Base-by-base conservation (phyloP, 805 yeast genomes). In the Starmerella kuoi region DNA sequence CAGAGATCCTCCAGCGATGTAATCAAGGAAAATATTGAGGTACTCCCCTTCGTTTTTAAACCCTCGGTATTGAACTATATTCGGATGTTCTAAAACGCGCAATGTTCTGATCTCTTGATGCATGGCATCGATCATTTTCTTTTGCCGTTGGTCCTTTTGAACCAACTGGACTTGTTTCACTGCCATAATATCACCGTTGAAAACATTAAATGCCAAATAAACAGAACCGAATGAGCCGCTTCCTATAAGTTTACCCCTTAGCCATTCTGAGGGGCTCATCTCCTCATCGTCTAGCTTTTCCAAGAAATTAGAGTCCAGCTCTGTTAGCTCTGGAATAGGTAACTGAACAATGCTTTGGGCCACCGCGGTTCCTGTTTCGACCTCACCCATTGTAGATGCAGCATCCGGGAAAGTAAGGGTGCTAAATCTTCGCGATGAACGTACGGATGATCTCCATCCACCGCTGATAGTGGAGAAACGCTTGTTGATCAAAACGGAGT, bases 221-320 rank as follows among this genome's bases (percentile, higher is more conserved):
- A 91, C 98, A 2, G 84, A 77, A 25, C 97, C 98, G 66, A 86
- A 91, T 46, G 93, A 79, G 2, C 98, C 98, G 8, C 88, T 78
- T 0, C 98, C 98, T 50, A 91, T 85, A 36, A 86, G 67, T 0
- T 94, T 83, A 36, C 98, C 98, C 53, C 81, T 81, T 34, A 86
- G 70, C 98, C 98, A 91, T 33, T 82, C 74, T 30, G 76, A 70
- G 3, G 94, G 91, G 0, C 82, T 80, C 31, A 50, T 48, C 23
- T 64, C 69, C 38, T 67, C 69, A n/a, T 55, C 46, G 14, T 64
- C 51, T 19, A 64, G 53, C 24, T 54, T 54, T 32, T 60, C 57
- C 34, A 67, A 49, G 27, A 69, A 55, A 35, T 67, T 71, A 3
- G 21, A 34, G 38, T 51, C 49, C 22, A 32, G 40, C 12, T 35